Evolutionary conservation across 1,284 basidiomycete species (phyloP).

Genomic region (Cutaneotrichosporon cyanovorans): DNA sequence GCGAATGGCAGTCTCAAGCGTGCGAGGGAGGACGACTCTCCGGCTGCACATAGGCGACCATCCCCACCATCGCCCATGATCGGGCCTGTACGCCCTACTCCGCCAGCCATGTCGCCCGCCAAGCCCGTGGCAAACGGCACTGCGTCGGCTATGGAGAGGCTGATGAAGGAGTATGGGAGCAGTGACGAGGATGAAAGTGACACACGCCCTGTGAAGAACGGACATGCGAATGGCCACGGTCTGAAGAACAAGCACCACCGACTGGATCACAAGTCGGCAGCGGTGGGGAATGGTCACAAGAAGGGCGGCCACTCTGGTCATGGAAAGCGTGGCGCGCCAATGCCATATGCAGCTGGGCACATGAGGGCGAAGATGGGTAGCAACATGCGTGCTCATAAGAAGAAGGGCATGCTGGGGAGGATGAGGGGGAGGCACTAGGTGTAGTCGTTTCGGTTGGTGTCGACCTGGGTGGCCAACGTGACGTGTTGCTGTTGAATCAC

Average conservation of each 20-base stretch:
- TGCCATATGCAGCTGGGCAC: constrained; percentile 13
- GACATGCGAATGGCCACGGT: background rate
- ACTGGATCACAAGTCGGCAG: background rate
- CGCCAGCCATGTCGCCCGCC: background rate
- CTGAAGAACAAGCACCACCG: constrained; percentile 7
- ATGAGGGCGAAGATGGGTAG: background rate
- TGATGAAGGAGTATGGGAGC: background rate
- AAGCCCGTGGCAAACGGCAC: background rate
- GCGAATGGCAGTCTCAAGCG: background rate
- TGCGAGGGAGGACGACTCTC: background rate
- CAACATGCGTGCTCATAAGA: too few species aligned
- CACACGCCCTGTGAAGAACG: background rate
- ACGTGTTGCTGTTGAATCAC: too few species aligned
- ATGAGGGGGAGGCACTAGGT: too few species aligned
- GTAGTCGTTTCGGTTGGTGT: too few species aligned
- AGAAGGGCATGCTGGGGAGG: too few species aligned
- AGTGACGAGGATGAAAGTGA: constrained; percentile 2
- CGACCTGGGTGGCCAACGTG: too few species aligned
- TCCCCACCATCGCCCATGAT: too few species aligned
- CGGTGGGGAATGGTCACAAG: background rate
- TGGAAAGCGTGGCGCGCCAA: constrained; percentile 5
- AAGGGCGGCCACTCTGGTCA: background rate
- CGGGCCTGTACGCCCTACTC: background rate
- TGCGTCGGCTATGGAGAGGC: background rate
- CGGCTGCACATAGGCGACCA: background rate